phyloP scores from a whole-genome alignment of 1,284 basidiomycete species.

The Grifola frondosa region DNA sequence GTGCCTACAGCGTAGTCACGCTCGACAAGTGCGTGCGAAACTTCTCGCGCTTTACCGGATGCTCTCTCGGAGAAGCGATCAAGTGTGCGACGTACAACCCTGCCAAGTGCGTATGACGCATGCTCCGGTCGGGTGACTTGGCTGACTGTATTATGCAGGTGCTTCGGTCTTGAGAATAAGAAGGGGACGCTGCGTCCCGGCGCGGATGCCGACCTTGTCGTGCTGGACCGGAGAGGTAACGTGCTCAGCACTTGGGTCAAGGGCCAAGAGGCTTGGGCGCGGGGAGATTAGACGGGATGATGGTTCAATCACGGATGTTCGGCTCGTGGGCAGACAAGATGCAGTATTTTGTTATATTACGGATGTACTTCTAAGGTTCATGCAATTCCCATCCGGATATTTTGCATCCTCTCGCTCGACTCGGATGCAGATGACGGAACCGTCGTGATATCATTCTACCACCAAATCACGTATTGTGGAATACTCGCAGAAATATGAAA shows the following conservation, averaged over 20 bases:
- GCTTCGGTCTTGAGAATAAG: slow-evolving; percentile 72
- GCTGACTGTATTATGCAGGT: slow-evolving; percentile 38
- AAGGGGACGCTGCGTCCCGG: slow-evolving; percentile 82
- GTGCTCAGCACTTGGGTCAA: slow-evolving; percentile 80
- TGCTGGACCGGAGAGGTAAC: slow-evolving; percentile 68
- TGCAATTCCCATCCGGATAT: too few relatives aligned
- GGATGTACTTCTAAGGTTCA: too few relatives aligned
- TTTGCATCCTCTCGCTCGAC: too few relatives aligned
- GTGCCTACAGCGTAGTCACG: slow-evolving; percentile 64
- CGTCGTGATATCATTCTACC: too few relatives aligned
- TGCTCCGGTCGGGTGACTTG: neutral
- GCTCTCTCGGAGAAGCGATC: slow-evolving; percentile 80
- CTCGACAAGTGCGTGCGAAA: slow-evolving; percentile 84
- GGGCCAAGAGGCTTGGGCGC: slow-evolving; percentile 70
- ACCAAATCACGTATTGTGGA: too few relatives aligned
- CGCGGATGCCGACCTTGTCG: slow-evolving; percentile 81
- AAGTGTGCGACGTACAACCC: slow-evolving; percentile 84
- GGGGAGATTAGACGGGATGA: slow-evolving; percentile 10
- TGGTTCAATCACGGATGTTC: too few relatives aligned
- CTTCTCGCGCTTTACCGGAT: slow-evolving; percentile 79
- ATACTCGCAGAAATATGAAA: too few relatives aligned
- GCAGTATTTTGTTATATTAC: too few relatives aligned
- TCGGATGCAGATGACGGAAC: too few relatives aligned
- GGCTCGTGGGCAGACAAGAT: too few relatives aligned
- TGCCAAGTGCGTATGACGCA: slow-evolving; percentile 52